Evolutionary conservation across 2,329 filamentous ascomycete genomes (phyloP), one percentile per base, ranked within the genome.

Genomic region (Claviceps africana): DNA sequence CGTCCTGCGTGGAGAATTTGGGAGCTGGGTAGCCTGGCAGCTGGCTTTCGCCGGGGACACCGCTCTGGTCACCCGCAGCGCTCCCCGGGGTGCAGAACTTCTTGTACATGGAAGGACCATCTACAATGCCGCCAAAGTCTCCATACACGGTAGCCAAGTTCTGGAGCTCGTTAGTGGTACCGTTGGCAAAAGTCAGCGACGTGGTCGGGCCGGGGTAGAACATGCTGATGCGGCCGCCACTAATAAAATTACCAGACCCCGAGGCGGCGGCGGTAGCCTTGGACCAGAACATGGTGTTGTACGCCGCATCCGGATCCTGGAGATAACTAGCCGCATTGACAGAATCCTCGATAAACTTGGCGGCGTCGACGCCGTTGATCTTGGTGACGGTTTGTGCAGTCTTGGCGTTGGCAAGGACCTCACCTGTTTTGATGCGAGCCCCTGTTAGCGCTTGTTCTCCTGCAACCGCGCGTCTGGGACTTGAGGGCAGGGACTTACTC

Each of bases 211-310:
- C 67, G 4, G 52, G 60, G 52, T 65, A 65, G 42, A 62, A 50
- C 19, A 56, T 49, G n/a, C 51, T 50, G 25, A 53, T 51, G 47
- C 66, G 65, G 31, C 66, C 66, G n/a, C 60, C 60, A 17, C 48
- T 47, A n/a, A 55, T 51, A 53, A 69, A 70, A 50, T 60, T 62
- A 25, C 67, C 67, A 6, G 56, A 54, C 2, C 51, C 51, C 1
- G 50, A 48, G 9, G 40, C 53, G 9, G 56, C 53, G 4, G 56
- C 57, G 2, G 55, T 57, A 28, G 52, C 50, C 49, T 59, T 57
- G 47, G 58, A 53, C 47, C 59, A 67, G 51, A 71, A 70, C 64
- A 69, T 64, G 49, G 59, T 60, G 58, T 71, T 71, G 60, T 70
- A 71, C 1, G 63, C 62, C 4, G 61, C 54, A 35, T 64, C 62